These are phyloP conservation scores for Cerioporus squamosus DNA, from an alignment of 1,284 basidiomycete genomes.

Conservation along the genomic window DNA sequence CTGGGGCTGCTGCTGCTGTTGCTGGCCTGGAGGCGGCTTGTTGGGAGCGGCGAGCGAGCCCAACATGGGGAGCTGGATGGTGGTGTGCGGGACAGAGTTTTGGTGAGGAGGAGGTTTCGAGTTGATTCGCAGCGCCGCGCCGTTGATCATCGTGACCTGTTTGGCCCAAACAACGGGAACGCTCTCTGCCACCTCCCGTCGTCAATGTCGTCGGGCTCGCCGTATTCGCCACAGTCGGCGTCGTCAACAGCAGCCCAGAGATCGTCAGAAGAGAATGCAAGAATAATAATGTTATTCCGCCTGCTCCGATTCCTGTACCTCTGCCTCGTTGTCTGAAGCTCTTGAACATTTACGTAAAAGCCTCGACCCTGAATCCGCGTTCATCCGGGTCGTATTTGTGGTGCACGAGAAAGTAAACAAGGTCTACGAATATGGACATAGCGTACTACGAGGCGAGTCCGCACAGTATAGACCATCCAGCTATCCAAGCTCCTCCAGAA, in stretches of 20 bases:
- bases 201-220: slow-evolving; percentile 7
- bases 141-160: slow-evolving; percentile 34
- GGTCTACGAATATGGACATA: too few species aligned
- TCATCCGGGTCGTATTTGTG: neutral
- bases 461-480: neutral
- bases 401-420: too few species aligned
- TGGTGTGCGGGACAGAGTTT: slow-evolving; percentile 35
- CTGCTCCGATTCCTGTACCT: slow-evolving; percentile 19
- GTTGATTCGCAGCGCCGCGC: slow-evolving; percentile 32
- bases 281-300: slow-evolving; percentile 9
- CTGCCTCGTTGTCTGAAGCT: slow-evolving; percentile 27
- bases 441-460: neutral
- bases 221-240: slow-evolving; percentile 1
- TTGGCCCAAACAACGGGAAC: slow-evolving; percentile 31
- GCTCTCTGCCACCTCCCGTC: slow-evolving; percentile 1
- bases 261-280: neutral
- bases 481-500: too few species aligned
- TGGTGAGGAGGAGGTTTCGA: slow-evolving; percentile 32
- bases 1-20: slow-evolving; percentile 42
- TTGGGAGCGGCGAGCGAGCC: slow-evolving; percentile 56
- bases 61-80: slow-evolving; percentile 67
- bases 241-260: slow-evolving; percentile 1
- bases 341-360: slow-evolving; percentile 28
- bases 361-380: neutral
- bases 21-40: slow-evolving; percentile 45